Evolutionary conservation across 2,329 filamentous ascomycete species (phyloP), one percentile per base, ranked within the genome.

Genomic region (Colletotrichum costaricense): DNA sequence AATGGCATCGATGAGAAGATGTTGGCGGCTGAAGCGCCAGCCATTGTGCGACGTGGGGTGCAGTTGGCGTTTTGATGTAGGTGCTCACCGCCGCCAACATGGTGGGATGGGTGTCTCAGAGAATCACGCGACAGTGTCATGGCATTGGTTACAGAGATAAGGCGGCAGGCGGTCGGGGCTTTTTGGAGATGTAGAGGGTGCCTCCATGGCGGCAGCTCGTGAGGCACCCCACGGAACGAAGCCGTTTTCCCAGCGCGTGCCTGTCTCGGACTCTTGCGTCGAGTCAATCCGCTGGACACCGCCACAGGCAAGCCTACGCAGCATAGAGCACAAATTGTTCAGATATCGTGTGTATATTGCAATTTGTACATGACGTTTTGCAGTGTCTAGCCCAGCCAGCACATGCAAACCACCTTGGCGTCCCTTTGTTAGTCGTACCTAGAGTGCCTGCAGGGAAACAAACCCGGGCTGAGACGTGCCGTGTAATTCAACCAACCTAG

Each of bases 101-200:
- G 49, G 46, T 58, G 67, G 56, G 71, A 73, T 70, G 33, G 35
- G 28, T 73, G 71, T 71, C 67, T 71, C 56, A 60, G 28, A 62
- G 63, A 8, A 46, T 71, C 71, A 73, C 49, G 67, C 67, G 62
- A 70, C 55, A 38, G 56, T 35, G 67, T 62, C 60, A 65, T 30
- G 42, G 26, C 33, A 33, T 42, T 38, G 58, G 65, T 58, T 26
- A 30, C 14, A 59, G 67, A 65, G 60, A 65, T 55, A 55, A 69
- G 59, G 33, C 22, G 64, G 57, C 64, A 63, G 64, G 30, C 63
- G 56, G 55, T 30, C 38, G 58, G 65, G 46, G 65, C 56, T 55
- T 56, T 56, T 49, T 56, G 22, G 22, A 24, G 24, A 66, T n/a
- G 22, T 22, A 49, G 9, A 69, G 35, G 65, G 65, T 46, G 28